These are phyloP conservation scores for Lactarius sanguifluus DNA, from an alignment of 768 basidiomycete genomes.

Conservation along the genomic window DNA sequence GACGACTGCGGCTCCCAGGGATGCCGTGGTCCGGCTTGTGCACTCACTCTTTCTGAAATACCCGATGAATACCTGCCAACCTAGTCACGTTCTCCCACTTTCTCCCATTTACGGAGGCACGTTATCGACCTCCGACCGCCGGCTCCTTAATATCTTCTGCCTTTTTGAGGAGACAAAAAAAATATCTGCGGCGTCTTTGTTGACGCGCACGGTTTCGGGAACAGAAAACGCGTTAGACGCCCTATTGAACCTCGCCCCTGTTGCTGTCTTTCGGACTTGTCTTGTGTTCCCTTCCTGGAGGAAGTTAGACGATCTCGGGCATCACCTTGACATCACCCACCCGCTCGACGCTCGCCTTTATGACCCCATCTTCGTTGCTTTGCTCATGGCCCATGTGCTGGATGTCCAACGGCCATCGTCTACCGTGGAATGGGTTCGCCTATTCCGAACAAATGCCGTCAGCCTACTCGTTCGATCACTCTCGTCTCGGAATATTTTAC, in stretches of 20 bases:
- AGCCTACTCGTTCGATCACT: conserved; percentile 71
- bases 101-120: conserved; percentile 74
- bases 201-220: conserved; percentile 50
- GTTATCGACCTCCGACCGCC: conserved; percentile 59
- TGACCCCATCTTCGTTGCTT: conserved; percentile 76
- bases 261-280: conserved; percentile 66
- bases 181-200: conserved; percentile 59
- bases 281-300: conserved; percentile 70
- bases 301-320: conserved; percentile 42
- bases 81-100: conserved; percentile 78
- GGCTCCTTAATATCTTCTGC: conserved; percentile 71
- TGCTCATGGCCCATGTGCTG: conserved; percentile 67
- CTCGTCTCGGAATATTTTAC: conserved; percentile 58
- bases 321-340: conserved; percentile 27
- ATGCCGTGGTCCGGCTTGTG: conserved; percentile 55
- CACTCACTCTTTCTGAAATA: conserved; percentile 70
- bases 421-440: conserved; percentile 77
- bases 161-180: conserved; percentile 75
- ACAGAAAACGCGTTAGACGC: conserved; percentile 59
- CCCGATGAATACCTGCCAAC: conserved; percentile 82
- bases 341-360: conserved; percentile 52
- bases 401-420: conserved; percentile 55
- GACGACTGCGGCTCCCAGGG: conserved; percentile 38
- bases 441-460: conserved; percentile 79
- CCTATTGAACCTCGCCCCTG: conserved; percentile 67